phyloP scores from a whole-genome alignment of 768 basidiomycete species.

The Amanita subjunquillea region DNA sequence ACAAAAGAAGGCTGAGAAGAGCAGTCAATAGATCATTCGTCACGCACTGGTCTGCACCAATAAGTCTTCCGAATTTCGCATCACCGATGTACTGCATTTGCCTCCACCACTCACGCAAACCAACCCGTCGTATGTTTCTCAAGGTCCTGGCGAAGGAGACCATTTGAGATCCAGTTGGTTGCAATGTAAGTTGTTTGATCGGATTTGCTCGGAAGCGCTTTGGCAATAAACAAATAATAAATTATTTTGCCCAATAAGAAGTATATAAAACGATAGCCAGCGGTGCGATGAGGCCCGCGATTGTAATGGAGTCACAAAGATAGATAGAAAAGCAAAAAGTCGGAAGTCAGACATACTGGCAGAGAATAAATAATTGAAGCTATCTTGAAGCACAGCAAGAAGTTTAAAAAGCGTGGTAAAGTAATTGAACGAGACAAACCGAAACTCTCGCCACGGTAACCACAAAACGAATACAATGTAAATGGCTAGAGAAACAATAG shows the following conservation, averaged over 20 bases:
- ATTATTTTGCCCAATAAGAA: too few relatives aligned
- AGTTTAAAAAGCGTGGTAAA: neutral
- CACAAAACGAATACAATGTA: slow-evolving; percentile 1
- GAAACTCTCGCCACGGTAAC: neutral
- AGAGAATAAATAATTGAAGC: neutral
- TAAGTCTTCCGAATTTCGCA: slow-evolving; percentile 71
- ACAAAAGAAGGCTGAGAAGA: neutral
- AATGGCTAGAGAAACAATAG: neutral
- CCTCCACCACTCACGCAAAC: slow-evolving; percentile 81
- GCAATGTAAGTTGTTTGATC: slow-evolving; percentile 17
- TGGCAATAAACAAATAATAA: too few relatives aligned
- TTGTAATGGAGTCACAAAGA: too few relatives aligned
- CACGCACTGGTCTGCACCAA: slow-evolving; percentile 80
- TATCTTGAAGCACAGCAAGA: neutral
- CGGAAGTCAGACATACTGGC: too few relatives aligned
- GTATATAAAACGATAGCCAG: too few relatives aligned
- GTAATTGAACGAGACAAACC: neutral
- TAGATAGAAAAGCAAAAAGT: too few relatives aligned
- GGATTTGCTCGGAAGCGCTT: slow-evolving; percentile 18
- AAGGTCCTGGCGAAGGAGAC: slow-evolving; percentile 69
- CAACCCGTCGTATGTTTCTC: slow-evolving; percentile 65
- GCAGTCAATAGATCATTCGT: neutral
- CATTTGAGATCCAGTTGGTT: slow-evolving; percentile 25
- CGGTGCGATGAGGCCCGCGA: too few relatives aligned
- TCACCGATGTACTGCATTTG: slow-evolving; percentile 92